A percentile compares a stretch with the other conserved stretches of the same genome.
phyloP scores from a whole-genome alignment of 495 filamentous ascomycete species.

The Elasticomyces elasticus region DNA sequence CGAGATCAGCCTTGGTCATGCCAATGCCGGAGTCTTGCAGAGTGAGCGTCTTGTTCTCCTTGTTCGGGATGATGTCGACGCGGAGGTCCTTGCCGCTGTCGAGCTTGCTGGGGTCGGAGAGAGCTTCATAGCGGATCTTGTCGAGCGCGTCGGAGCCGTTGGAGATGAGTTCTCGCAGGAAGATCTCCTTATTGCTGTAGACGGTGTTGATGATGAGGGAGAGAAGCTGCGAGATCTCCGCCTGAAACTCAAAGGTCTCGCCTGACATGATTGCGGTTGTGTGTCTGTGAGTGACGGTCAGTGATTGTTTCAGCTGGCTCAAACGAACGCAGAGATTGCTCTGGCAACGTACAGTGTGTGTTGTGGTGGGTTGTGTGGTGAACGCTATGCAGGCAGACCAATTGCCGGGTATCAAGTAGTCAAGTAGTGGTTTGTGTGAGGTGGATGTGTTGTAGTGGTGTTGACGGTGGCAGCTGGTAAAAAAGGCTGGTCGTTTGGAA shows the following conservation, averaged over 20 bases:
- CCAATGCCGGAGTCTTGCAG: conserved; percentile 97
- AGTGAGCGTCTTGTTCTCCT: conserved; percentile 92
- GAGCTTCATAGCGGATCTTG: conserved; percentile 98
- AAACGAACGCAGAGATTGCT: background rate
- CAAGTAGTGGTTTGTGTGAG: background rate
- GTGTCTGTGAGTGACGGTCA: background rate
- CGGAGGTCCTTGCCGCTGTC: conserved; percentile 93
- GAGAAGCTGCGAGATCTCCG: conserved; percentile 99
- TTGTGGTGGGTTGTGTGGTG: background rate
- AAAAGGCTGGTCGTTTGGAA: too few species aligned
- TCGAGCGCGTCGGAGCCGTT: conserved; percentile 97
- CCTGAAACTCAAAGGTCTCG: conserved; percentile 99
- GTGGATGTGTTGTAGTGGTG: background rate
- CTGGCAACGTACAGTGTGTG: background rate
- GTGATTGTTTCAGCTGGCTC: background rate
- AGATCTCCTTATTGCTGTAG: conserved; percentile 99
- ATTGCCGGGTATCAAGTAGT: background rate
- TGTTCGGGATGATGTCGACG: conserved; percentile 95
- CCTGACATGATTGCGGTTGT: conserved; percentile 56
- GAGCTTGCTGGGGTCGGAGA: conserved; percentile 94
- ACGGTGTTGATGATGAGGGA: conserved; percentile 99
- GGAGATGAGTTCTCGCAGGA: conserved; percentile 93
- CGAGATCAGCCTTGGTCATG: conserved; percentile 95
- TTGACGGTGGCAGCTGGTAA: too few species aligned
- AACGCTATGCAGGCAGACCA: background rate